Evolutionary conservation across 202 grass and related monocot species (phyloP), one percentile per base, ranked within the genome.

Genomic region (Schoenoplectus triqueter): DNA sequence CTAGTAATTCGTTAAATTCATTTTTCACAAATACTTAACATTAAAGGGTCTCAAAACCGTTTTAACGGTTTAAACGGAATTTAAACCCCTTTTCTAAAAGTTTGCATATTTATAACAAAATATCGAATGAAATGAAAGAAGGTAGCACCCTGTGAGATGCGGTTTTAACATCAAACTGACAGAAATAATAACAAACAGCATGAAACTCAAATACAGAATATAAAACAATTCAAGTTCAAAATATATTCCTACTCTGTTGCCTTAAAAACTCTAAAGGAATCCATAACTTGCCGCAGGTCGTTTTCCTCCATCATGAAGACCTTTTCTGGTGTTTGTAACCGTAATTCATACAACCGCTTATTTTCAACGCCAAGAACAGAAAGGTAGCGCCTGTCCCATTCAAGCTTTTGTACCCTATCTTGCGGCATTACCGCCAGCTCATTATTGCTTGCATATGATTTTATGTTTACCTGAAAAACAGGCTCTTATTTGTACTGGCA

Each of bases 321-420:
- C 68, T 92, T 82, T 82, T 99, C 96, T 0, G 90, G 96, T 2
- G 93, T 82, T 87, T 96, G 96, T 79, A 99, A 60, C 82, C 93
- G 86, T 8, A 99, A 82, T 69, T 93, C 93, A 5, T 96, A 96
- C 64, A 99, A 75, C 69, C 86, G 67, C 64, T 94, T 99, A 87
- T 99, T 99, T 89, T 96, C 93, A 14, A 96, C 96, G 3, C 91
- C 96, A 0, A 99, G 88, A 67, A 99, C 91, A 0, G 96, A 96
- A n/a, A 92, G 83, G 84, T 94, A 99, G 7, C 87, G 90, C 19
- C 96, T 84, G 80, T 99, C 89, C 96, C 96, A 99, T 83, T 96
- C 96, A 66, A 92, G 87, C 48, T 82, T 87, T 42, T 95, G 96
- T 84, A 94, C 78, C 50, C 93, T 90, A 84, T 99, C 93, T 81